These are phyloP conservation scores for Magnolia officinalis DNA, from an alignment of 164 flowering plant genomes.

Conservation along the genomic window DNA sequence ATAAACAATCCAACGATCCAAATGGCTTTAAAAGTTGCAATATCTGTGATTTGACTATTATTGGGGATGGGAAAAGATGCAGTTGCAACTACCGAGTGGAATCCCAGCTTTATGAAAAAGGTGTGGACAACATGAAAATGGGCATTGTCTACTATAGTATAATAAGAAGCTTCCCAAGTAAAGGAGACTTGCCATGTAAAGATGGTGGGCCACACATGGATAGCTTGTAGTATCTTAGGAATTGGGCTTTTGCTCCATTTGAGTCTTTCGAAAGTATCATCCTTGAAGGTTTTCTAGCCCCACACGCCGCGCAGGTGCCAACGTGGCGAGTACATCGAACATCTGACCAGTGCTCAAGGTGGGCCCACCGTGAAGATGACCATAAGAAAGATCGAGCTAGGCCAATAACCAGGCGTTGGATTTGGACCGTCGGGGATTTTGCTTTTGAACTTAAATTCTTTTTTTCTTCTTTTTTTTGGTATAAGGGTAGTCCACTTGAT, in stretches of 20 bases:
- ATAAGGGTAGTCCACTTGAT: background rate
- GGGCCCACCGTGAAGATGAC: background rate
- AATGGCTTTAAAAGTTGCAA: slow-evolving; percentile 10
- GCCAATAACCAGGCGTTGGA: too few relatives aligned
- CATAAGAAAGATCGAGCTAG: background rate
- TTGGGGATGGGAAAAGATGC: slow-evolving; percentile 5
- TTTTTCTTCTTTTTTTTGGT: too few relatives aligned
- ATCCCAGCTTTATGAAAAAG: slow-evolving; percentile 34
- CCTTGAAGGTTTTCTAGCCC: background rate
- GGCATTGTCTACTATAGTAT: slow-evolving; percentile 16
- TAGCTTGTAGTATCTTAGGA: slow-evolving; percentile 24
- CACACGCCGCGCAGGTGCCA: too few relatives aligned
- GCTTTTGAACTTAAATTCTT: too few relatives aligned
- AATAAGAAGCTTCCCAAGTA: slow-evolving; percentile 45
- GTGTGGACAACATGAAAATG: slow-evolving; percentile 29
- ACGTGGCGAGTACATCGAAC: background rate
- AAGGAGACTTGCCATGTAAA: slow-evolving; percentile 37
- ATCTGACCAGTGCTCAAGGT: background rate
- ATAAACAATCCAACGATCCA: background rate
- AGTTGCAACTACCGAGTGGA: slow-evolving; percentile 21
- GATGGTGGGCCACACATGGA: slow-evolving; percentile 46
- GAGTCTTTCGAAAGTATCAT: background rate
- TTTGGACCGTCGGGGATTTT: too few relatives aligned
- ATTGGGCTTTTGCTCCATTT: slow-evolving; percentile 19
- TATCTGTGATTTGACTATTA: slow-evolving; percentile 3